Evolutionary conservation across 2,329 filamentous ascomycete genomes (phyloP), one percentile per base, ranked within the genome.

Genomic region (Penicillium decumbens): DNA sequence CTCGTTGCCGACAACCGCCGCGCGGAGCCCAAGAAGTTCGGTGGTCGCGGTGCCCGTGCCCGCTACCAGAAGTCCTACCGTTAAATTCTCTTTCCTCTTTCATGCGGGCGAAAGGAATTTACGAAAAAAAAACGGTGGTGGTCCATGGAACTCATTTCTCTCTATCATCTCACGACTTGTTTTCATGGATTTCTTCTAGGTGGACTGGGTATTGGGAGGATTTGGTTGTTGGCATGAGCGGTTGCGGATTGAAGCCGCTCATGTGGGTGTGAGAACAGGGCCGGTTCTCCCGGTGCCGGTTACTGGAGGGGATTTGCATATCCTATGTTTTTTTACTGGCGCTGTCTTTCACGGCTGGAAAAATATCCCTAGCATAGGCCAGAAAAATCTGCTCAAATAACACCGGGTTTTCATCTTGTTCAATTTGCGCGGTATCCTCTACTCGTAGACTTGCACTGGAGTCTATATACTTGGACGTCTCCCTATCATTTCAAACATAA

Each of bases 31-130:
- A 97, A 97, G 91, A 96, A 96, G 83, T 80, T 80, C 72, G 78
- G 77, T 70, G 76, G 76, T 88, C 87, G 84, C 69, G 92, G 92
- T 84, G 92, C 93, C 74, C 87, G 92, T 74, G 82, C 92, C 73
- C 87, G 91, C 75, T 97, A 89, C 91, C 92, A 97, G 83, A 96
- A 96, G 83, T 95, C 91, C 67, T 95, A 96, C 86, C 89, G 91
- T 91, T 95, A 92, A 89, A 64, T 55, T 55, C 47, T 51, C 53
- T 40, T 56, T 43, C 49, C 45, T 49, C 41, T 47, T 49, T 45
- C 51, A 51, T 53, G 45, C 55, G 46, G 58, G 56, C 49, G 73
- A 64, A 87, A 88, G 5, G 83, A 80, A 61, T 88, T 88, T 47
- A 74, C 64, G 32, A 54, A 54, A 33, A 59, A 59, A 54, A 48